Percentiles rank a stretch among this genome's conserved stretches.
Evolutionary conservation across 805 yeast species (phyloP).

Genomic region (Candida sphagnicola): DNA sequence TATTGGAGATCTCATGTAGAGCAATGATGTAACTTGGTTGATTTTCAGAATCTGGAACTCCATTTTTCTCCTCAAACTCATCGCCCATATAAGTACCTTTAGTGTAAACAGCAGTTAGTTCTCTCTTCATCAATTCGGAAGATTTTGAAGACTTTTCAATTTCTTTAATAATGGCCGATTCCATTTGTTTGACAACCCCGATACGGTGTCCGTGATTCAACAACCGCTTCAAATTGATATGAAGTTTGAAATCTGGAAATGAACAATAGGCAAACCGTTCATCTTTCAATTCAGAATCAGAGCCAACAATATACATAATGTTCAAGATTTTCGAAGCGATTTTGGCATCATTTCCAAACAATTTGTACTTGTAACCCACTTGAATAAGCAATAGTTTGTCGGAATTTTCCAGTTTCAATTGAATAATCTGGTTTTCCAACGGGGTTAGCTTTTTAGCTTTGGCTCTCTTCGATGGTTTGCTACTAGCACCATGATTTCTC

Average conservation of each 20-base stretch:
- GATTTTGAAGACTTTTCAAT: slow-evolving; percentile 40
- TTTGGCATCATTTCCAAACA: slow-evolving; percentile 81
- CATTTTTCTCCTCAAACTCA: slow-evolving; percentile 23
- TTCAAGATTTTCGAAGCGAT: slow-evolving; percentile 62
- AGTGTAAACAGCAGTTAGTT: slow-evolving; percentile 70
- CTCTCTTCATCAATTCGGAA: slow-evolving; percentile 56
- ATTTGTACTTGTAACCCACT: slow-evolving; percentile 88
- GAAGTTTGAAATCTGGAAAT: slow-evolving; percentile 74
- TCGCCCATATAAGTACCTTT: slow-evolving; percentile 79
- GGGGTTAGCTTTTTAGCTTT: slow-evolving; percentile 51
- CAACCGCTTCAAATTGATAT: slow-evolving; percentile 70
- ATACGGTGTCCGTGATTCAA: slow-evolving; percentile 72
- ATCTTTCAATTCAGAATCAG: slow-evolving; percentile 53
- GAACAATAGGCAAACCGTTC: slow-evolving; percentile 77
- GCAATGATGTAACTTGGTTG: slow-evolving; percentile 39
- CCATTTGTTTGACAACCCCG: slow-evolving; percentile 83
- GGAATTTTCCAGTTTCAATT: slow-evolving; percentile 52
- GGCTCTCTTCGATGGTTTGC: slow-evolving; percentile 23
- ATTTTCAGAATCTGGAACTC: slow-evolving; percentile 23
- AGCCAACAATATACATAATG: slow-evolving; percentile 72
- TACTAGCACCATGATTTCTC: no score
- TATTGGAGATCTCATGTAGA: slow-evolving; percentile 22
- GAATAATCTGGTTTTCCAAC: slow-evolving; percentile 70
- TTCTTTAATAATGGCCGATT: slow-evolving; percentile 70
- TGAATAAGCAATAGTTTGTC: slow-evolving; percentile 79